Conservation (phyloP, 2,329 filamentous ascomycete species). For the Emergomyces africanus region DNA sequence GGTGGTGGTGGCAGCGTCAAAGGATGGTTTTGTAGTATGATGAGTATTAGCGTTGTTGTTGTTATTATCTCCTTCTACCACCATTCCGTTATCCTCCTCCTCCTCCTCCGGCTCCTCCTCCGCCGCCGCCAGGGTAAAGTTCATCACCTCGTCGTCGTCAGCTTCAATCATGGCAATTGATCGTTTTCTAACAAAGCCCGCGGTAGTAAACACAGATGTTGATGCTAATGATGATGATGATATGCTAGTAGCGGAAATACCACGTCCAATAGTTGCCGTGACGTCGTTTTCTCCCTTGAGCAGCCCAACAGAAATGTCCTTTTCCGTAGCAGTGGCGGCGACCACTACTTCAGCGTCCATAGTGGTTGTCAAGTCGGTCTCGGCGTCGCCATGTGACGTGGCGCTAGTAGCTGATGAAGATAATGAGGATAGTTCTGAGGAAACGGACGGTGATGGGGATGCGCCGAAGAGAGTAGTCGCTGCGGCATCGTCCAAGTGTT, state of each 20-base stretch:
- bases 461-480: slow-evolving; percentile 27
- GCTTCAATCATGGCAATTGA: slow-evolving; percentile 20
- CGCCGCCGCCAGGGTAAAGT: slow-evolving; percentile 31
- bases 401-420: slow-evolving; percentile 31
- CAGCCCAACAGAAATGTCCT: slow-evolving; percentile 20
- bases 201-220: background rate
- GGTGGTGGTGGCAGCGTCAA: background rate
- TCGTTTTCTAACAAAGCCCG: background rate
- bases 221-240: too few species aligned
- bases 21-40: background rate
- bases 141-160: slow-evolving; percentile 26
- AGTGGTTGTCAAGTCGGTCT: background rate
- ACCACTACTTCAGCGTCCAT: slow-evolving; percentile 16
- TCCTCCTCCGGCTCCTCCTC: too few species aligned
- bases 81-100: too few species aligned
- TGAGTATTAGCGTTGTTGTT: too few species aligned
- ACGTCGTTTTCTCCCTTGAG: background rate
- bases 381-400: slow-evolving; percentile 19
- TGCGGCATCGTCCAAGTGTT: slow-evolving; percentile 23
- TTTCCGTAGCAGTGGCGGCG: slow-evolving; percentile 20
- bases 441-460: slow-evolving; percentile 30
- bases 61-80: background rate
- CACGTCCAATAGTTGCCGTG: slow-evolving; percentile 1
- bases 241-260: slow-evolving; percentile 1
- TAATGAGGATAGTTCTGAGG: slow-evolving; percentile 28